Base-by-base conservation (phyloP, 768 basidiomycete species). In the Candolleomyces aberdarensis region DNA sequence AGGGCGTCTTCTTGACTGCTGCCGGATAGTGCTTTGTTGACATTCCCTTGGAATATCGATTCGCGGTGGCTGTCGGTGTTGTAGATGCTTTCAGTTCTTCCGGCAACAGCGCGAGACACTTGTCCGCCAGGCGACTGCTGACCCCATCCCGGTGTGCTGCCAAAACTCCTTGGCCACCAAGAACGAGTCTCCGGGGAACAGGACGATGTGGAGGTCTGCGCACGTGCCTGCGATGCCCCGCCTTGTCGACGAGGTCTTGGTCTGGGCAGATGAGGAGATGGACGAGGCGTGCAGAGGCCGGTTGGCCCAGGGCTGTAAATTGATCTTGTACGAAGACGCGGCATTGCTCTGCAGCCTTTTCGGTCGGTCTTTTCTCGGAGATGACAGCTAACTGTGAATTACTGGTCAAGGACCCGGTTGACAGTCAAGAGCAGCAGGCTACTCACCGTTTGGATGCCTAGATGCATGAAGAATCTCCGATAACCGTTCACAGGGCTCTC, bases 111-210 rank as follows among this genome's bases (percentile, higher is more conserved):
- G 85, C 78, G 47, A 98, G 78, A 69, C 91, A 94, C 59, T 85
- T 80, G 61, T 95, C 94, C 3, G 94, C 94, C 19, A 90, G 75
- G 7, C 96, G 86, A 62, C 92, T 94, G 3, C 91, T 94, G 44
- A 99, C 1, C 96, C 95, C 61, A 90, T 36, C 36, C 96, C 96
- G 67, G 90, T 86, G 71, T 98, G 96, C 66, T 98, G 96, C 96
- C 96, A 99, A 74, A 96, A 98, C 71, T 94, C 83, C 70, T 92
- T 96, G 8, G 92, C 94, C 7, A 88, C 71, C 9, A 81, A 67
- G 66, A 82, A 87, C 3, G 82, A 72, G 4, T 84, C 80, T 2
- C 76, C 71, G 6, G 88, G 85, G 70, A 95, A 92, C 15, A 99
- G 75, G 1, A 88, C 87, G 64, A 96, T 91, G 71, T 96, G 88